Conservation (phyloP, 2,329 filamentous ascomycete genomes). For the Diaporthe citriasiana region DNA sequence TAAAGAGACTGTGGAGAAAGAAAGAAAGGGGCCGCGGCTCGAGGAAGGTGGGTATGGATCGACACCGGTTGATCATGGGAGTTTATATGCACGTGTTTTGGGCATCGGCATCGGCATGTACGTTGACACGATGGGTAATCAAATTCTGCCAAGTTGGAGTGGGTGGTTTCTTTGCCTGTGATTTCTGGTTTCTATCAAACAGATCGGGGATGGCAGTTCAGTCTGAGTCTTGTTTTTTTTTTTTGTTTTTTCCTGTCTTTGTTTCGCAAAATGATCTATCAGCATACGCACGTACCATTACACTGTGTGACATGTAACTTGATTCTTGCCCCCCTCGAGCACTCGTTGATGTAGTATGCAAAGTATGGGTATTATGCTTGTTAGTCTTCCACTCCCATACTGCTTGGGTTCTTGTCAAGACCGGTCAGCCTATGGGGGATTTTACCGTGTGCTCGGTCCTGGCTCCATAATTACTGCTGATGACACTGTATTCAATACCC, state of each 20-base stretch:
- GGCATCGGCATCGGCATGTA: slow-evolving; percentile 21
- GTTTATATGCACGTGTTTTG: slow-evolving; percentile 26
- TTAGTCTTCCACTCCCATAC: not conserved
- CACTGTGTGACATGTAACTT: slow-evolving; percentile 7
- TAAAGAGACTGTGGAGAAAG: slow-evolving; percentile 26
- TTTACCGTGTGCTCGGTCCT: slow-evolving; percentile 5
- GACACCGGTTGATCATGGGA: not conserved
- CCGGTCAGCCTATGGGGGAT: not conserved
- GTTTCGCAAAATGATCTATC: slow-evolving; percentile 3
- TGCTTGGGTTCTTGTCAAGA: not conserved
- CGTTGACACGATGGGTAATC: slow-evolving; percentile 28
- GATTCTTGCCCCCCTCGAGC: not conserved
- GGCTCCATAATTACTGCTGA: not conserved
- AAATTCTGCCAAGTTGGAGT: slow-evolving; percentile 17
- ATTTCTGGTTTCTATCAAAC: slow-evolving; percentile 14
- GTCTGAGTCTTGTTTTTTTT: slow-evolving; percentile 22
- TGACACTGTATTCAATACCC: not conserved
- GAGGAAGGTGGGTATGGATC: slow-evolving; percentile 1
- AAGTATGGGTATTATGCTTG: not conserved
- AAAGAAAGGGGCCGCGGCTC: slow-evolving; percentile 19
- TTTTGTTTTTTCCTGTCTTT: not conserved
- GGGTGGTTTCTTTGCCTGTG: slow-evolving; percentile 8
- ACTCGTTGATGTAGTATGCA: not conserved
- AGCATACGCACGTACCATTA: slow-evolving; percentile 13
- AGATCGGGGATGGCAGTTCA: slow-evolving; percentile 3